Evolutionary conservation across 306 rosid genomes (phyloP), one percentile per base, ranked within the genome.

Genomic region (Psophocarpus tetragonolobus): DNA sequence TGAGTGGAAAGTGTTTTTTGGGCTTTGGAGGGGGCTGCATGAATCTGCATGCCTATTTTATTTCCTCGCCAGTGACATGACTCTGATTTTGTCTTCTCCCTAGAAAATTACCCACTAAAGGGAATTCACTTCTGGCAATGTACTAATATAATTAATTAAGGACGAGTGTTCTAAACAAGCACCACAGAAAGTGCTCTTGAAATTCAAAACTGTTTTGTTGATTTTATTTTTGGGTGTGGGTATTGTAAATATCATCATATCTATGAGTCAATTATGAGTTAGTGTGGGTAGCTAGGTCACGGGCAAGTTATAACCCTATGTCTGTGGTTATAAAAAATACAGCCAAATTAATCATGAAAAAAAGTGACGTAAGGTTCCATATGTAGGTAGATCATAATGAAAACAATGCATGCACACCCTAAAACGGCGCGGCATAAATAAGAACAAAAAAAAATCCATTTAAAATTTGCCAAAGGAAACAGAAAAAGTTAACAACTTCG

Each of bases 51-150:
- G 15, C 53, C 14, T 60, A 42, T 65, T 42, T 70, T 56, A 35
- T 35, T 76, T 74, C 36, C 62, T 78, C 79, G 77, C 63, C 24
- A 66, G 14, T 73, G 54, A 73, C 23, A 38, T 0, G 0, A 74
- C 8, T 68, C 63, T 76, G 75, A 4, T 68, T n/a, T 11, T 68
- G 42, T 61, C 6, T 62, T 74, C 69, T 79, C 64, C 81, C 81
- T 12, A 83, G 26, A 68, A 79, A 78, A 38, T 78, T 58, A 67
- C 77, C 45, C 67, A 17, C 5, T 72, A 48, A 72, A 44, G 27
- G 8, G 24, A 30, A 32, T 71, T 71, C 61, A 32, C 24, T 60
- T 67, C 48, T 74, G 50, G 57, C 12, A 56, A 21, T 68, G 57
- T 56, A 64, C 41, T 41, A 24, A 11, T 66, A 12, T 38, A 23